Evolutionary conservation across 148 eudicot genomes (phyloP).

Genomic region (Polygonum maritimum): DNA sequence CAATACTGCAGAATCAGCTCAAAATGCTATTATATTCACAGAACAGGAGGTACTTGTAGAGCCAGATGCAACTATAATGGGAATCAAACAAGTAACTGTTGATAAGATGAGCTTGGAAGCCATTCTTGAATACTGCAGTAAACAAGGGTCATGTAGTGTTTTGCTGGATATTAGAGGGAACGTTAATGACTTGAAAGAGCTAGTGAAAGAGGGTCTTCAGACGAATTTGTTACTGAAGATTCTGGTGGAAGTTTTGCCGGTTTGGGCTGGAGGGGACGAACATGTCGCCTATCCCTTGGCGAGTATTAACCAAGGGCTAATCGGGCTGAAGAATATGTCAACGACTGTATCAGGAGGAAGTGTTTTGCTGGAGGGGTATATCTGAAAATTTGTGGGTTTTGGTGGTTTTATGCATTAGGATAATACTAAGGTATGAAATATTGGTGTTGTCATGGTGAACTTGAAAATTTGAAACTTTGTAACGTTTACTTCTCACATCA

Average conservation of each 20-base stretch:
- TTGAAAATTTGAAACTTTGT: no score
- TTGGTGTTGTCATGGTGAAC: no score
- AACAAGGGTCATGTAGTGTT: constrained; percentile 58
- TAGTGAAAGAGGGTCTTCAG: constrained; percentile 47
- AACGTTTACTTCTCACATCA: no score
- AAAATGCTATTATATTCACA: constrained; percentile 44
- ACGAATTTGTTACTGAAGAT: constrained; percentile 54
- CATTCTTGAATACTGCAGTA: constrained; percentile 59
- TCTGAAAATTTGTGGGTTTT: constrained; percentile 17
- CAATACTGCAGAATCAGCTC: constrained; percentile 18
- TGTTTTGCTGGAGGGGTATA: constrained; percentile 69
- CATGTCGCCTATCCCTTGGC: constrained; percentile 12
- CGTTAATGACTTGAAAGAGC: constrained; percentile 42
- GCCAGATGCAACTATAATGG: constrained; percentile 30
- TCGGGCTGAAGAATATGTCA: constrained; percentile 36
- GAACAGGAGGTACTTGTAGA: constrained; percentile 35
- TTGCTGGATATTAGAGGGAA: constrained; percentile 66
- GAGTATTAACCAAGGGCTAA: constrained; percentile 15
- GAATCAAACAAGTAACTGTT: constrained; percentile 48
- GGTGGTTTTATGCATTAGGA: background rate
- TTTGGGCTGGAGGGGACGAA: constrained; percentile 31
- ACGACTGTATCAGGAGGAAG: constrained; percentile 33
- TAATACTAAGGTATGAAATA: background rate
- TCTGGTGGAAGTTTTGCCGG: constrained; percentile 68
- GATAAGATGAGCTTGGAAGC: constrained; percentile 42